Evolutionary conservation across 768 basidiomycete species (phyloP).

Genomic region (Hydnomerulius pinastri): DNA sequence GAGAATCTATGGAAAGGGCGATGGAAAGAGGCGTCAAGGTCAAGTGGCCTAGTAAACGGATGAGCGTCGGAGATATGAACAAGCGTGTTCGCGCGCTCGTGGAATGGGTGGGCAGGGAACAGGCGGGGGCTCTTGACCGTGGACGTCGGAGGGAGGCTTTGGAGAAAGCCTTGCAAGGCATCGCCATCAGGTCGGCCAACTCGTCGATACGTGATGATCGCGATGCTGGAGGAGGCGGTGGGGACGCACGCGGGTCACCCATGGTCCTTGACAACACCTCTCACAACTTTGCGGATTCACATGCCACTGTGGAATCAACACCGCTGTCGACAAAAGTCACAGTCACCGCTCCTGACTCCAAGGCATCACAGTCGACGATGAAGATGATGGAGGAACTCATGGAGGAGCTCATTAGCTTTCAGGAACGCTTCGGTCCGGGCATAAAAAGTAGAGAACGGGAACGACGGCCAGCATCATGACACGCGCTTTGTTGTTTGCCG

Average conservation of each 20-base stretch:
- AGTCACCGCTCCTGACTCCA: conserved; percentile 2
- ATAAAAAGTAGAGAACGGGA: conserved; percentile 55
- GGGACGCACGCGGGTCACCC: conserved; percentile 22
- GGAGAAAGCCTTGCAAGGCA: conserved; percentile 47
- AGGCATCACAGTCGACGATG: conserved; percentile 51
- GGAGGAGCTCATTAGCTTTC: conserved; percentile 86
- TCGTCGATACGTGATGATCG: conserved; percentile 15
- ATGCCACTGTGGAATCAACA: conserved; percentile 9
- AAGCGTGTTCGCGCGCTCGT: conserved; percentile 88
- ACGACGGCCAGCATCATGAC: conserved; percentile 42
- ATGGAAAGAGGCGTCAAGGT: conserved; percentile 83
- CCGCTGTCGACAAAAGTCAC: conserved; percentile 7
- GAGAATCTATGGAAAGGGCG: conserved; percentile 59
- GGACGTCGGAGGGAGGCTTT: conserved; percentile 68
- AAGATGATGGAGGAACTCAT: conserved; percentile 90
- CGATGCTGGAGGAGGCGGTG: conserved; percentile 11
- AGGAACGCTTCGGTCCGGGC: conserved; percentile 79
- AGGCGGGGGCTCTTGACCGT: conserved; percentile 74
- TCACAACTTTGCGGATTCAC: conserved; percentile 17
- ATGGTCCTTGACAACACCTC: conserved; percentile 36
- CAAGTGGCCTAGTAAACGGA: conserved; percentile 91
- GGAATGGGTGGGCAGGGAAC: conserved; percentile 92
- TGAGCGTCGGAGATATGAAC: conserved; percentile 97
- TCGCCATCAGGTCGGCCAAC: conserved; percentile 7
- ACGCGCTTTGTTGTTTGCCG: conserved; percentile 5